A percentile compares a stretch with the other conserved stretches of the same genome.
Evolutionary conservation across 108 stramenopile species (phyloP).

Genomic region (Nannochloropsis salina): DNA sequence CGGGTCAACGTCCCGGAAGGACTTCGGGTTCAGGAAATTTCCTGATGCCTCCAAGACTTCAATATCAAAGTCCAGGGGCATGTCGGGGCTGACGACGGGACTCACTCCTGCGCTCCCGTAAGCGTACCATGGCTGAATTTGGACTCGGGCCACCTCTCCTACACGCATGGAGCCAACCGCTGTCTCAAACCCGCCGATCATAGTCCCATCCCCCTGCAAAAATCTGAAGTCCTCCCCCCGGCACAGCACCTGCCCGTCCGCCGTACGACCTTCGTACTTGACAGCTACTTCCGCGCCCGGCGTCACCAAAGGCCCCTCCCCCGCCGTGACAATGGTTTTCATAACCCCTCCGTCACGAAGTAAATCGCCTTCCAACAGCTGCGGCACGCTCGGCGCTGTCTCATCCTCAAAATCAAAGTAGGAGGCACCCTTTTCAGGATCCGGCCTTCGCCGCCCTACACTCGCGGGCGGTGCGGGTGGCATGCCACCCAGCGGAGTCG

Average conservation of each 20-base stretch:
- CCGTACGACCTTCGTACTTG: constrained; percentile 5
- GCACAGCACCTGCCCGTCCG: constrained; percentile 26
- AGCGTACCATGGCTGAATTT: constrained; percentile 33
- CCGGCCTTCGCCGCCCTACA: not conserved
- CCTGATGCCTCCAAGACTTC: constrained; percentile 44
- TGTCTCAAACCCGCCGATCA: constrained; percentile 49
- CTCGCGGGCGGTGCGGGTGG: constrained; percentile 2
- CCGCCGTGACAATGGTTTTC: not conserved
- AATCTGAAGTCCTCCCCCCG: constrained; percentile 32
- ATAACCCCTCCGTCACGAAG: not conserved
- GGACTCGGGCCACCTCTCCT: constrained; percentile 38
- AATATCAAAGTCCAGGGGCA: constrained; percentile 36
- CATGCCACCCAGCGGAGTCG: not conserved
- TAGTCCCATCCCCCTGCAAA: constrained; percentile 44
- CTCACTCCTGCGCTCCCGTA: constrained; percentile 43
- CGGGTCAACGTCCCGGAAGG: constrained; percentile 43
- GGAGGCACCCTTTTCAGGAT: not conserved
- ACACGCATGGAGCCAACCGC: constrained; percentile 31
- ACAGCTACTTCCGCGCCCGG: constrained; percentile 11
- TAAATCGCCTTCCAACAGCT: not conserved
- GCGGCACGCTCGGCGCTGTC: not conserved
- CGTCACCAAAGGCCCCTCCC: constrained; percentile 8
- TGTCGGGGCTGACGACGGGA: constrained; percentile 34
- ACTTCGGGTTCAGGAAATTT: constrained; percentile 45
- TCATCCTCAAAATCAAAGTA: constrained; percentile 17